Evolutionary conservation across 352 stramenopile species (phyloP), one percentile per base, ranked within the genome.

Genomic region (Pythium phragmitis): DNA sequence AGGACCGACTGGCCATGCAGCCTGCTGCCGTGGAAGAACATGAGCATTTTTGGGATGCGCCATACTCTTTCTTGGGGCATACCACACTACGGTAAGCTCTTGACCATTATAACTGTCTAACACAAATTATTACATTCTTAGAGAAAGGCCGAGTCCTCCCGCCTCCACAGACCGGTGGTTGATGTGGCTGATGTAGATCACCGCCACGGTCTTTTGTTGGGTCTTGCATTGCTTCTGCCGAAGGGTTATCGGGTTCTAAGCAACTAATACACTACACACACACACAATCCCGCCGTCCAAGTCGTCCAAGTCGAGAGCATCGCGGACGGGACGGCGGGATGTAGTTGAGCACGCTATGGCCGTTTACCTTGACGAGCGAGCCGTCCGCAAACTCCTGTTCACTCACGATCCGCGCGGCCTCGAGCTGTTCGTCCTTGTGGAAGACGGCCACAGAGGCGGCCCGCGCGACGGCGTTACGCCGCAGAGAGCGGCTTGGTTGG

Each of bases 281-380:
- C n/a, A n/a, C n/a, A n/a, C n/a, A n/a, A n/a, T n/a, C n/a, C 93
- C 93, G 65, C 86, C 82, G 41, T 77, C 94, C 71, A 95, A 96
- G 70, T 89, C 76, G 14, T 95, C 86, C 68, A 74, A 70, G 50
- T 80, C 0, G 76, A 89, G 14, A 62, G 74, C 2, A 41, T 91
- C 51, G 51, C 30, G 2, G 51, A 70, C 41, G 77, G 60, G 21
- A 21, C 21, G 21, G 21, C 21, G 21, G 21, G 49, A 95, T 68
- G 59, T 68, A 82, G 17, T 68, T 45, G 30, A 94, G 63, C 11
- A 81, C 85, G 0, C 56, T 57, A 39, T 69, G 55, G 54, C 62
- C 63, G 21, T 62, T 30, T 11, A 60, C 55, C 17, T 60, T 64
- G 63, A 69, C 63, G 6, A 41, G 23, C 13, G 48, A 59, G 43